A percentile compares a stretch with the other conserved stretches of the same genome.
Evolutionary conservation across 176 grass and related monocot species (phyloP).

Genomic region (Cenchrus fungigraminus): DNA sequence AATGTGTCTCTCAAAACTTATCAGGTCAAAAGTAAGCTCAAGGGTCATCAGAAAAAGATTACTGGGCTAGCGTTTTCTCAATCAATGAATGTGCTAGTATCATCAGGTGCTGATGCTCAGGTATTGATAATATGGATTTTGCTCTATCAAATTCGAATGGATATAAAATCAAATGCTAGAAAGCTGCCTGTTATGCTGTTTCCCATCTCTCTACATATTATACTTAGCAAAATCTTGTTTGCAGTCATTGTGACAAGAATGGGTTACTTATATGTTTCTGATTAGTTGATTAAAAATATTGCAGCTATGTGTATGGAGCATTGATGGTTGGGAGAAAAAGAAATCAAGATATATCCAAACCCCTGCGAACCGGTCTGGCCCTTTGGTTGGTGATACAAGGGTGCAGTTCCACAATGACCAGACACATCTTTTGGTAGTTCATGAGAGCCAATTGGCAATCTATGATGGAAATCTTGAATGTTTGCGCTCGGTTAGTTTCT

Average conservation of each 20-base stretch:
- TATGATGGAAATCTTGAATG: slow-evolving; percentile 96
- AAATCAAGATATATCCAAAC: slow-evolving; percentile 85
- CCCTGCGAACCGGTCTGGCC: slow-evolving; percentile 58
- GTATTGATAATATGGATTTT: slow-evolving; percentile 49
- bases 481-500: slow-evolving; percentile 66
- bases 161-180: slow-evolving; percentile 6
- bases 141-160: not conserved
- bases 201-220: not conserved
- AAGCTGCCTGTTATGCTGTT: slow-evolving; percentile 4
- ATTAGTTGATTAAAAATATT: slow-evolving; percentile 38
- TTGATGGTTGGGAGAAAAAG: slow-evolving; percentile 98
- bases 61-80: slow-evolving; percentile 99
- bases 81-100: slow-evolving; percentile 87
- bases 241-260: not conserved
- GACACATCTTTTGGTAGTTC: slow-evolving; percentile 86
- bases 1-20: slow-evolving; percentile 9
- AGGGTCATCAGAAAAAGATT: slow-evolving; percentile 96
- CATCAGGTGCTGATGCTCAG: slow-evolving; percentile 98
- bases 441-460: slow-evolving; percentile 90
- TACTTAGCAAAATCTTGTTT: slow-evolving; percentile 14
- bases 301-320: slow-evolving; percentile 94
- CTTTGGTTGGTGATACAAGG: slow-evolving; percentile 90
- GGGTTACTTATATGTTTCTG: not conserved
- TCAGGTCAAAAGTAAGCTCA: slow-evolving; percentile 96
- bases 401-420: slow-evolving; percentile 99